Base-by-base conservation (phyloP, 2,329 filamentous ascomycete genomes). In the Ophiocordyceps robertsii region DNA sequence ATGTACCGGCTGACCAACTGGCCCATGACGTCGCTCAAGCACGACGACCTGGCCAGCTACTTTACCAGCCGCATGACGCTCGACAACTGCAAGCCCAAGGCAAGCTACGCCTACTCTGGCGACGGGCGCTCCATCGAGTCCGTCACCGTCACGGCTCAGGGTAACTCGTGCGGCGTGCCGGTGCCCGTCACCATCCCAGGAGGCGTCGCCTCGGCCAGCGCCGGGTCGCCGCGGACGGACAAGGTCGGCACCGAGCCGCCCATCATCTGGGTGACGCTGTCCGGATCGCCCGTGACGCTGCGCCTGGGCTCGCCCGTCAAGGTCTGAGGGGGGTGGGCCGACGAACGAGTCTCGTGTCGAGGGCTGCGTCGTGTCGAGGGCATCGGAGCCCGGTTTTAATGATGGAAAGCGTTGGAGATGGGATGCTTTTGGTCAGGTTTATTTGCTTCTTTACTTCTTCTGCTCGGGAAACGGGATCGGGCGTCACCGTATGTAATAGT, bases 141-240 rank as follows among this genome's bases (percentile, higher is more conserved):
- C n/a, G 63, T 75, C 35, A 73, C 66, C 2, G 61, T 77, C 37
- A 65, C 63, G 3, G 62, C 69, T 19, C 63, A 55, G 12, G 63
- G 62, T 33, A 75, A 75, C 54, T 64, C 55, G 30, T 79, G 74
- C 58, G 54, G 54, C 35, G 67, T 64, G 0, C 60, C 67, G 0
- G 68, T 78, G 39, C 73, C 75, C 0, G 65, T 78, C 16, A 77
- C 73, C 1, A 63, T 77, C 46, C 73, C 68, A 32, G 54, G 56
- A 5, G 56, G 57, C 5, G 52, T 60, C 1, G 66, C 66, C 11
- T 60, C 64, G 16, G 60, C 59, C 36, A 66, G 62, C 1, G 62
- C 63, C 29, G 65, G 65, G 29, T 65, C 64, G 31, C 63, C 37
- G 16, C 33, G 60, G 1, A 63, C 60, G 30, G 73, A 80, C 51